Conservation (phyloP, 257 asterid species). For the Salvia splendens region DNA sequence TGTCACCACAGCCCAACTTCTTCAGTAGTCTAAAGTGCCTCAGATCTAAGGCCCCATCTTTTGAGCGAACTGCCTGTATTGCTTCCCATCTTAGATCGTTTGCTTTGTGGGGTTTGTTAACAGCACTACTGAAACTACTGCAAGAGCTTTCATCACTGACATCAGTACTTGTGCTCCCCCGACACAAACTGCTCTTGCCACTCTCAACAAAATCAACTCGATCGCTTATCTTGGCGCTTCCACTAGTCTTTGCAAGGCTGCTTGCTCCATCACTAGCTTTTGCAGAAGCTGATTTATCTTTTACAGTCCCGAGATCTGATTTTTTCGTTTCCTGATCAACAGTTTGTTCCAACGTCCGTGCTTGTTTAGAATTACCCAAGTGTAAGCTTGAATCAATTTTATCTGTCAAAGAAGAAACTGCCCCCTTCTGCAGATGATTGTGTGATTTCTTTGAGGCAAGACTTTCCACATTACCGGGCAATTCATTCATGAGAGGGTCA, state of each 20-base stretch:
- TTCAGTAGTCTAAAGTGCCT: constrained; percentile 74
- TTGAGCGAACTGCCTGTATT: constrained; percentile 59
- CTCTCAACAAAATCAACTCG: constrained; percentile 65
- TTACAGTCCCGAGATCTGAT: constrained; percentile 37
- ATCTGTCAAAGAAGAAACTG: constrained; percentile 41
- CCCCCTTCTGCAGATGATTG: constrained; percentile 37
- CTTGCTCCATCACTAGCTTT: constrained; percentile 56
- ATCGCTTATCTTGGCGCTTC: constrained; percentile 55
- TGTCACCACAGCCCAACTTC: constrained; percentile 82
- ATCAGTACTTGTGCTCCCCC: constrained; percentile 85
- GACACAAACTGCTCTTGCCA: constrained; percentile 81
- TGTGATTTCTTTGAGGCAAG: constrained; percentile 35
- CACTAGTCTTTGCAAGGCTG: constrained; percentile 60
- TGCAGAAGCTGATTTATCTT: constrained; percentile 47
- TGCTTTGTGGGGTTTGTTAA: constrained; percentile 78
- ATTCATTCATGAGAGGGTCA: constrained; percentile 37
- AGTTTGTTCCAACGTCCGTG: constrained; percentile 27
- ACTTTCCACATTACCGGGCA: constrained; percentile 32
- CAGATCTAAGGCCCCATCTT: constrained; percentile 70
- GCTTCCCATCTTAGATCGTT: constrained; percentile 85
- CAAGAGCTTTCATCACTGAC: constrained; percentile 73
- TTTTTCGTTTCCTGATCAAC: constrained; percentile 42
- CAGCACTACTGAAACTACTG: constrained; percentile 72
- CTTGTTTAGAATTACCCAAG: constrained; percentile 43
- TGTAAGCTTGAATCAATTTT: constrained; percentile 54